phyloP scores from a whole-genome alignment of 768 basidiomycete species.

The Mrakia gelida region DNA sequence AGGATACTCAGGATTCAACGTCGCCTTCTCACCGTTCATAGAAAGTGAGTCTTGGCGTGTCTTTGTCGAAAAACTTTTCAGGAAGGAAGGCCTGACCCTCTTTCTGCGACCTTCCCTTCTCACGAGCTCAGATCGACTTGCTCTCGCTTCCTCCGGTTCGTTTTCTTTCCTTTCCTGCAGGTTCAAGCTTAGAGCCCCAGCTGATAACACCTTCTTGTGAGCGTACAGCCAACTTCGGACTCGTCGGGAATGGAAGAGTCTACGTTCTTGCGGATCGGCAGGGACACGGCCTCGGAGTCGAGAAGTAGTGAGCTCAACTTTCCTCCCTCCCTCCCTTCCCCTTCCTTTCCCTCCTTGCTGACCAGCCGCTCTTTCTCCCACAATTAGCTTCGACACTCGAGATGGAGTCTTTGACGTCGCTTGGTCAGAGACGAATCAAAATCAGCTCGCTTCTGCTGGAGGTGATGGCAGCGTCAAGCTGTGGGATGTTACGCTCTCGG shows the following conservation, averaged over 20 bases:
- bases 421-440: constrained; percentile 93
- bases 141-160: constrained; percentile 40
- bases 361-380: too few relatives aligned
- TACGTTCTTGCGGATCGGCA: constrained; percentile 42
- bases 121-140: constrained; percentile 37
- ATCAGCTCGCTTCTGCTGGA: constrained; percentile 81
- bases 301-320: constrained; percentile 43
- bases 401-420: constrained; percentile 86
- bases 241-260: constrained; percentile 91
- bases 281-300: constrained; percentile 33
- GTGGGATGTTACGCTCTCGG: constrained; percentile 85
- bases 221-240: constrained; percentile 77
- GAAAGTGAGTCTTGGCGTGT: constrained; percentile 40
- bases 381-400: constrained; percentile 77
- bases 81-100: neutral
- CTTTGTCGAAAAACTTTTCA: neutral
- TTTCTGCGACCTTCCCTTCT: constrained; percentile 39
- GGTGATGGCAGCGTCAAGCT: constrained; percentile 86
- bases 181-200: neutral
- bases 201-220: neutral
- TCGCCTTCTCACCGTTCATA: constrained; percentile 84
- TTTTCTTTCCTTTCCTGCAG: neutral
- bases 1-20: constrained; percentile 74
- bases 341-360: neutral
- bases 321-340: constrained; percentile 49